phyloP scores from a whole-genome alignment of 2,329 filamentous ascomycete genomes.

The Epichloe amarillans region DNA sequence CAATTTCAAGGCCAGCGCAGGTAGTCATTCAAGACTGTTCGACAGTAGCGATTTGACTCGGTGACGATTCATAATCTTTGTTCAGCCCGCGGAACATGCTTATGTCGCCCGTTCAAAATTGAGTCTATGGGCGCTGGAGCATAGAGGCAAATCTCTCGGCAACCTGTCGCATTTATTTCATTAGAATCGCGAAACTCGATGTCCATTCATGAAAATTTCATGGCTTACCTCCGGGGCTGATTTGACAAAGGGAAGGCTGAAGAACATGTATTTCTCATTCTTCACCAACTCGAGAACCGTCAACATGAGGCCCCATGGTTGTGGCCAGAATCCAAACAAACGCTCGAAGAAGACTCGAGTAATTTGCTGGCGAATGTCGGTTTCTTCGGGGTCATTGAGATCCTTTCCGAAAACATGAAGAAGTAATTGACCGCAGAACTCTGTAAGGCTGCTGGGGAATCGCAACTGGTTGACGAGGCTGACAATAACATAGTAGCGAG shows the following conservation, averaged over 20 bases:
- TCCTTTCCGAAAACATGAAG: conserved; percentile 76
- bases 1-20: background rate
- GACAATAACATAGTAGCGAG: conserved; percentile 70
- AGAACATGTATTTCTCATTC: conserved; percentile 84
- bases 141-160: conserved; percentile 24
- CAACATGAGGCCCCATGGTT: conserved; percentile 89
- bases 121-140: conserved; percentile 19
- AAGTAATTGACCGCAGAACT: conserved; percentile 80
- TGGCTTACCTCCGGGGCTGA: conserved; percentile 64
- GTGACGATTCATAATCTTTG: background rate
- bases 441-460: conserved; percentile 77
- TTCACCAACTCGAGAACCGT: conserved; percentile 82
- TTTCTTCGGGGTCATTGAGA: conserved; percentile 58
- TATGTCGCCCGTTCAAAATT: background rate
- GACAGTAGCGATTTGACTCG: background rate
- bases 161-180: conserved; percentile 14
- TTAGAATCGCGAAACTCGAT: conserved; percentile 3
- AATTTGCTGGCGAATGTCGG: conserved; percentile 79
- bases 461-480: conserved; percentile 87
- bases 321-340: conserved; percentile 75
- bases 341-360: conserved; percentile 80
- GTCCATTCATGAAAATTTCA: background rate
- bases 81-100: background rate
- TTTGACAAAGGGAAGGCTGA: conserved; percentile 86
- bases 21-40: background rate